A percentile compares a stretch with the other conserved stretches of the same genome.
Conservation (phyloP, 2,329 filamentous ascomycete species). For the Monosporascus sp. region DNA sequence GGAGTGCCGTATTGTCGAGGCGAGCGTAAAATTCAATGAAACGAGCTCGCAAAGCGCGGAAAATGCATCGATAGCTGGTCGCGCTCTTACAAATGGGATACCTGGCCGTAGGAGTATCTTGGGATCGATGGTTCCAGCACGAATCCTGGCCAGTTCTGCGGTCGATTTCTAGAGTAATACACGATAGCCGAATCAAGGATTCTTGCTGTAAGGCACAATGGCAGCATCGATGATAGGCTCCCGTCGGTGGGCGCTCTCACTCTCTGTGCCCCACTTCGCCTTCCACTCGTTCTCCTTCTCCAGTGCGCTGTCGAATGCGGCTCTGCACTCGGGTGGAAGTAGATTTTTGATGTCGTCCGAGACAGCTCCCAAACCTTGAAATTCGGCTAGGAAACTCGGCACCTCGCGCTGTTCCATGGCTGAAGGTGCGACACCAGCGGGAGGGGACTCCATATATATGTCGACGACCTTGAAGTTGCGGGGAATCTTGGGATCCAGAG, state of each 20-base stretch:
- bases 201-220: constrained; percentile 53
- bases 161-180: neutral
- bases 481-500: constrained; percentile 43
- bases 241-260: constrained; percentile 45
- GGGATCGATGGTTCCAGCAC: too few relatives aligned
- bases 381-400: constrained; percentile 45
- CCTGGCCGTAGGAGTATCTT: too few relatives aligned
- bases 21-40: too few relatives aligned
- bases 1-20: too few relatives aligned
- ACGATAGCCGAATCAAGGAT: neutral
- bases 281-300: constrained; percentile 67
- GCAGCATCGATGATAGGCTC: constrained; percentile 59
- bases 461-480: constrained; percentile 56
- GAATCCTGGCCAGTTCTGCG: too few relatives aligned
- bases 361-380: constrained; percentile 59
- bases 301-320: constrained; percentile 65
- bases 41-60: too few relatives aligned
- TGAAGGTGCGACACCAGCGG: constrained; percentile 39
- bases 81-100: too few relatives aligned
- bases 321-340: constrained; percentile 64
- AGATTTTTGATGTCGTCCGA: constrained; percentile 60
- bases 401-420: constrained; percentile 39
- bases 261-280: constrained; percentile 67
- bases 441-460: constrained; percentile 47
- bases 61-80: too few relatives aligned